phyloP scores from a whole-genome alignment of 805 yeast genomes.

The Danielia reshetovae region DNA sequence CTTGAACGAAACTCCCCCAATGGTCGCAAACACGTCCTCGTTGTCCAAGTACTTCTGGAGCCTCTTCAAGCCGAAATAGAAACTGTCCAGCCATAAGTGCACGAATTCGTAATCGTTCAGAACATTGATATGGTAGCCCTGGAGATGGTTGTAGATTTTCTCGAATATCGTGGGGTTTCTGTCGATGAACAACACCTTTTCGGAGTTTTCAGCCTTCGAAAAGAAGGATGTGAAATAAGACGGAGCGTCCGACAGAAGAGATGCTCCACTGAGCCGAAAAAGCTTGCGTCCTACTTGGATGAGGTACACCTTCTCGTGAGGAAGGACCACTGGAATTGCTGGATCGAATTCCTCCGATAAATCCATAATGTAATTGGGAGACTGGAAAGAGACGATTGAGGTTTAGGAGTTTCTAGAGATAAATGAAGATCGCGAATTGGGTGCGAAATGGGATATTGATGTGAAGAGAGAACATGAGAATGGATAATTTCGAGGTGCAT shows the following conservation, averaged over 20 bases:
- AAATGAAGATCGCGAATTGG: no score
- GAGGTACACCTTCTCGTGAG: conserved; percentile 65
- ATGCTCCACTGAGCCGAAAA: conserved; percentile 75
- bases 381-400: no score
- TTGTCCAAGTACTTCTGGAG: conserved; percentile 46
- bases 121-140: conserved; percentile 72
- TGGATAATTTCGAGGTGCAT: no score
- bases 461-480: no score
- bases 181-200: conserved; percentile 59
- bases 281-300: conserved; percentile 65
- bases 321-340: conserved; percentile 50
- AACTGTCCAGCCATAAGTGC: conserved; percentile 63
- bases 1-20: conserved; percentile 60
- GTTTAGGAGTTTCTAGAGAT: no score
- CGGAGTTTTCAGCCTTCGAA: conserved; percentile 32
- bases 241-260: conserved; percentile 81
- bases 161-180: conserved; percentile 69
- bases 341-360: conserved; percentile 31
- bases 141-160: conserved; percentile 65
- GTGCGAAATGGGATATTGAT: no score
- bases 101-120: conserved; percentile 57
- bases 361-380: no score
- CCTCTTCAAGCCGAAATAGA: conserved; percentile 62
- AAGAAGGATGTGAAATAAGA: conserved; percentile 82
- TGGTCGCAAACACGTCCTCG: conserved; percentile 52